Evolutionary conservation across 2,329 filamentous ascomycete genomes (phyloP).

Genomic region (Nemania diffusa): DNA sequence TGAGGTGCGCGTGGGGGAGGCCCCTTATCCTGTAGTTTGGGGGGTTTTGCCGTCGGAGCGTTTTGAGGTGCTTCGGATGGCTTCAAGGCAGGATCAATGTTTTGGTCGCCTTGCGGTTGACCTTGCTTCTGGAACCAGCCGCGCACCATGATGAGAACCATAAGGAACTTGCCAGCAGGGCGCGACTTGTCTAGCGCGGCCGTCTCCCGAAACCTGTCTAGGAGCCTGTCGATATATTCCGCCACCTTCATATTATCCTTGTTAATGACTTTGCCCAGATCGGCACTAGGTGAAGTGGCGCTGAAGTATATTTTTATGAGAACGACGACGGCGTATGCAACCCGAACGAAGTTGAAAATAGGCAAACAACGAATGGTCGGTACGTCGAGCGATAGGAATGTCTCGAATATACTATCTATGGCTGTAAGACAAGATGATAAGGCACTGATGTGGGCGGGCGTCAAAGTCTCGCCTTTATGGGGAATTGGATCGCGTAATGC

Average conservation of each 20-base stretch:
- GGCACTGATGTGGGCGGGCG: conserved; percentile 71
- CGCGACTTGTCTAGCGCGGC: conserved; percentile 72
- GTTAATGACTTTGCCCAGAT: conserved; percentile 76
- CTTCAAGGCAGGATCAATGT: conserved; percentile 22
- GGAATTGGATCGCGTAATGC: conserved; percentile 57
- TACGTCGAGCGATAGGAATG: conserved; percentile 70
- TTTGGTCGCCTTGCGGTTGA: conserved; percentile 35
- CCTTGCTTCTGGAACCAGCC: conserved; percentile 70
- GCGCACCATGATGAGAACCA: conserved; percentile 76
- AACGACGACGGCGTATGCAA: conserved; percentile 76
- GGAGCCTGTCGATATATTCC: conserved; percentile 74
- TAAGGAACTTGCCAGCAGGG: conserved; percentile 74
- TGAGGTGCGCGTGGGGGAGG: conserved; percentile 31
- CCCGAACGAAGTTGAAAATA: conserved; percentile 76
- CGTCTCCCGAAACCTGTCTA: conserved; percentile 72
- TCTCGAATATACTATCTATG: conserved; percentile 73
- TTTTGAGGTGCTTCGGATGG: conserved; percentile 18
- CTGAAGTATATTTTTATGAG: conserved; percentile 80
- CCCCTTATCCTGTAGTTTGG: conserved; percentile 6
- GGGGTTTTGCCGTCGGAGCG: background rate
- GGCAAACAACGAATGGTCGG: conserved; percentile 71
- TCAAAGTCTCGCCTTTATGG: conserved; percentile 53
- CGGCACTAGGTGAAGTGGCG: conserved; percentile 69
- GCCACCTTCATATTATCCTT: conserved; percentile 73
- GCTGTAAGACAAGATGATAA: conserved; percentile 74